Conservation (phyloP, 192 early-diverging fungal genomes). For the Podila horticola region DNA sequence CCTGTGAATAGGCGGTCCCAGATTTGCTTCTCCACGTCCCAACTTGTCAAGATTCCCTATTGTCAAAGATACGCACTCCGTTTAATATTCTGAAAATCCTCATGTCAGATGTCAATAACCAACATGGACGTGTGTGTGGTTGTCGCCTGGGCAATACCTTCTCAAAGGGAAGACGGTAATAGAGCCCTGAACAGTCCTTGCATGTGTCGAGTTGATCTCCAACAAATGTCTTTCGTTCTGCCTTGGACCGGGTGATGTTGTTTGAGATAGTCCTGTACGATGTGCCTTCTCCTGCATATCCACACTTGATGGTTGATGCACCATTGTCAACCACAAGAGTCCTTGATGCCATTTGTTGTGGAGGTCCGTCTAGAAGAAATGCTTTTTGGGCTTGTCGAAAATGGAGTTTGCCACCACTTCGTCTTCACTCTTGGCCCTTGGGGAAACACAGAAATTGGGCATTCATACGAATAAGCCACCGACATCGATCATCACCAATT, state of each 20-base stretch:
- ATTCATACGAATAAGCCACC: not conserved
- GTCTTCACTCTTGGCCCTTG: no score
- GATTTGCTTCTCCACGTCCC: conserved; percentile 81
- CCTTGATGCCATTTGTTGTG: conserved; percentile 20
- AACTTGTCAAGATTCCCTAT: conserved; percentile 74
- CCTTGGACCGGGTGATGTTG: conserved; percentile 67
- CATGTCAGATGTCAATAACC: no score
- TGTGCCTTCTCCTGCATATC: conserved; percentile 25
- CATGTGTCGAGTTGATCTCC: conserved; percentile 74
- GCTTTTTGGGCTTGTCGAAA: not conserved
- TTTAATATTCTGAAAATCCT: not conserved
- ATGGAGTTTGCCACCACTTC: not conserved
- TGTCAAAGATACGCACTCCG: conserved; percentile 37
- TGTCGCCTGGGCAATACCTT: conserved; percentile 38
- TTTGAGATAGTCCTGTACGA: conserved; percentile 63
- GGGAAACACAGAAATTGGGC: no score
- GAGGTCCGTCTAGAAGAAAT: not conserved
- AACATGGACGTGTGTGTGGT: no score
- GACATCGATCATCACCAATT: not conserved
- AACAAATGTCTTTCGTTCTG: conserved; percentile 64
- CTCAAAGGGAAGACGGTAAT: conserved; percentile 82
- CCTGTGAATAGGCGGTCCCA: conserved; percentile 83
- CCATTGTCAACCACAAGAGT: conserved; percentile 52
- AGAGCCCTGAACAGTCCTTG: conserved; percentile 77
- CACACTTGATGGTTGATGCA: conserved; percentile 44